A percentile compares a stretch with the other conserved stretches of the same genome.
phyloP scores from a whole-genome alignment of 768 basidiomycete species.

The Leccinum imitatum region DNA sequence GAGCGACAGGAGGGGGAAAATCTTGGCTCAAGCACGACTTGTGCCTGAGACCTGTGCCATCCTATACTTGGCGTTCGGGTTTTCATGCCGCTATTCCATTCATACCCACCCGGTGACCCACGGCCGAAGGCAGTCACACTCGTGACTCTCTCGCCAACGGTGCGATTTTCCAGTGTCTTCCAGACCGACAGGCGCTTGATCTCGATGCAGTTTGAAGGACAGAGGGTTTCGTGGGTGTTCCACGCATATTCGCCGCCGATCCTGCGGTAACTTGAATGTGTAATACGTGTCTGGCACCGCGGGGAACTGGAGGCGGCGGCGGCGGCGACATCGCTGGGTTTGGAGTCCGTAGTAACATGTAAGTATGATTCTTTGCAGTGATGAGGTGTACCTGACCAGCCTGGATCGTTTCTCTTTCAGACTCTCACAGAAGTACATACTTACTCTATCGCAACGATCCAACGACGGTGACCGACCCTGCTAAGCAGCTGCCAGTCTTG shows the following conservation, averaged over 20 bases:
- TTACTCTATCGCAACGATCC: background rate
- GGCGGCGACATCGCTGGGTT: background rate
- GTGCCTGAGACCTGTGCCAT: background rate
- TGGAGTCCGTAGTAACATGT: background rate
- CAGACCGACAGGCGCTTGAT: background rate
- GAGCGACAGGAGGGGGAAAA: background rate
- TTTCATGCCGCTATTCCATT: background rate
- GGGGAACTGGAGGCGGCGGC: background rate
- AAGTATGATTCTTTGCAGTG: background rate
- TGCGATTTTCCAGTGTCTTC: background rate
- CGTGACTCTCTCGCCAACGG: background rate
- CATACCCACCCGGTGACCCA: background rate
- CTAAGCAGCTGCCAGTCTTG: background rate
- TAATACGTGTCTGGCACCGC: background rate
- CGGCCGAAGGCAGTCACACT: background rate
- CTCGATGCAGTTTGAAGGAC: background rate
- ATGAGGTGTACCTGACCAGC: background rate
- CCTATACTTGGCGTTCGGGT: background rate
- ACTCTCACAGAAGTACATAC: background rate
- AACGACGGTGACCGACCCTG: background rate
- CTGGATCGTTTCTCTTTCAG: background rate
- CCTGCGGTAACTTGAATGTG: background rate
- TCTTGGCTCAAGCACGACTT: background rate
- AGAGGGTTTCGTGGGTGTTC: background rate
- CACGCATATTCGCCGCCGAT: background rate